Evolutionary conservation across 306 rosid species (phyloP), one percentile per base, ranked within the genome.

Genomic region (Benincasa hispida): DNA sequence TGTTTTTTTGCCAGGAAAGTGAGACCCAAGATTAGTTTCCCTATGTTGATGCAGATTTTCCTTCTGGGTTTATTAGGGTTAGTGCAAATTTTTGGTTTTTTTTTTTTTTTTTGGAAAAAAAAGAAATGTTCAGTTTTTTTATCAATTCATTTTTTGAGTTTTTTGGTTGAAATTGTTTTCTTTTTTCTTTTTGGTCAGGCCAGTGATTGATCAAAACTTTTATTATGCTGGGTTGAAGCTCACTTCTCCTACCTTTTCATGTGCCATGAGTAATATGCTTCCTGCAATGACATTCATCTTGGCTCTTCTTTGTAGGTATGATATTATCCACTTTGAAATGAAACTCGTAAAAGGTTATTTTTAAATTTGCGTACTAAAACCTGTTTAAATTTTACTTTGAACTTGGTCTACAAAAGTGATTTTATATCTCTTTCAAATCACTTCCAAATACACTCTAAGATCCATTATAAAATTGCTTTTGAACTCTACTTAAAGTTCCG

Each of bases 231-330:
- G 99, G 15, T 68, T 94, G 82, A 94, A 91, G 37, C 88, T 87
- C 53, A 94, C 99, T 2, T 89, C 96, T 5, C 96, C 99, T 4
- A 92, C 99, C 8, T 94, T 88, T 77, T 82, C 99, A 14, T 94
- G 97, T 76, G 97, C 99, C 27, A 73, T 91, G 83, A 92, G 97
- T 80, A 94, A 94, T 79, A 82, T 94, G 83, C 95, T 94, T 50
- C 97, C 99, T 2, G 99, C 99, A 39, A 88, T 94, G 87, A 92
- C 99, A 42, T 92, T 94, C 74, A 86, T 94, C 11, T 84, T 94
- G 86, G 99, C 99, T 27, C 90, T 89, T 81, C 59, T 92, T 51
- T 94, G 72, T 87, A 82, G 98, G 98, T 94, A 86, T 21, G 12
- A 62, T 62, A 32, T 62, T 30, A 7, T 58, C 37, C 12, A 8